A percentile compares a stretch with the other conserved stretches of the same genome.
Conservation (phyloP, 257 asterid genomes). For the Plectranthus barbatus region DNA sequence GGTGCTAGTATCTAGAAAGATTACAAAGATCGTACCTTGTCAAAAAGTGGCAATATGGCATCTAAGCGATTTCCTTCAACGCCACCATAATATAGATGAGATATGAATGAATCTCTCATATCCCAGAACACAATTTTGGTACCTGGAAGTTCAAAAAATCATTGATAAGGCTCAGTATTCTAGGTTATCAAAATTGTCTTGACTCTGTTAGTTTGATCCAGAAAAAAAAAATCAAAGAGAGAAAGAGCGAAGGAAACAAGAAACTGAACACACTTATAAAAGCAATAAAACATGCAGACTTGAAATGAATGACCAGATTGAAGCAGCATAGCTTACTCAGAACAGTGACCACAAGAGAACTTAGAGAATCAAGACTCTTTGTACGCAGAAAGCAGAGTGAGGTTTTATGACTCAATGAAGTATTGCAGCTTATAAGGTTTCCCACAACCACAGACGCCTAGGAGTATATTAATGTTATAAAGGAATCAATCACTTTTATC, state of each 20-base stretch:
- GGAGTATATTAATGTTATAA: not conserved
- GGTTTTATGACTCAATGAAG: not conserved
- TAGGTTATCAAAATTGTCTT: not conserved
- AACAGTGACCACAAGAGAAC: too few relatives aligned
- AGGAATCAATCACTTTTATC: not conserved
- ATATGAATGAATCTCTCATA: conserved; percentile 71
- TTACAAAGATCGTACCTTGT: conserved; percentile 44
- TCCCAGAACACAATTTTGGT: conserved; percentile 91
- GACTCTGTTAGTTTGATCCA: not conserved
- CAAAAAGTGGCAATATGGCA: conserved; percentile 65
- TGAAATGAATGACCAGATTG: not conserved
- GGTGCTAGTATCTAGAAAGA: not conserved
- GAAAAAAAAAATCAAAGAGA: not conserved
- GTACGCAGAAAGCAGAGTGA: not conserved
- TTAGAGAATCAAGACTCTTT: not conserved
- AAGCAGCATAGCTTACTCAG: too few relatives aligned
- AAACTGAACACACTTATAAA: not conserved
- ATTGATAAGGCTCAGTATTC: conserved; percentile 1
- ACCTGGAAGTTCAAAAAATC: conserved; percentile 43
- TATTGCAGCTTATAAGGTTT: not conserved
- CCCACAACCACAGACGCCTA: not conserved
- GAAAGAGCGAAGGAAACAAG: not conserved
- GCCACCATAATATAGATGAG: conserved; percentile 58
- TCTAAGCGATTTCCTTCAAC: conserved; percentile 82
- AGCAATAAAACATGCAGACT: not conserved